Evolutionary conservation across 2,329 filamentous ascomycete genomes (phyloP).

Genomic region (Penicillium concentricum): DNA sequence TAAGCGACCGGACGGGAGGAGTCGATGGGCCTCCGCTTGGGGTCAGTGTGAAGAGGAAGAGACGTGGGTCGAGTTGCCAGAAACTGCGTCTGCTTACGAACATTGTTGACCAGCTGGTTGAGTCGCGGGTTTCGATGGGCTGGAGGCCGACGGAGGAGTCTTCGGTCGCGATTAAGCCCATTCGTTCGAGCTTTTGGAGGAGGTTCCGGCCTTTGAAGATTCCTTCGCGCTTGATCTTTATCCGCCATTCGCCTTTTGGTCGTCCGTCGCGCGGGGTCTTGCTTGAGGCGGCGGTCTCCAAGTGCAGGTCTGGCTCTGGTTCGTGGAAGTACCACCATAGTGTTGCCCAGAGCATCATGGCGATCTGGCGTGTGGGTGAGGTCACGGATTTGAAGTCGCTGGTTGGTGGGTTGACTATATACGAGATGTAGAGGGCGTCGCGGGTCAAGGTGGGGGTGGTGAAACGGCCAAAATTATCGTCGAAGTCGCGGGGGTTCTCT

Average conservation of each 20-base stretch:
- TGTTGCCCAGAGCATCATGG: conserved; percentile 94
- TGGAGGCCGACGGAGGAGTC: conserved; percentile 72
- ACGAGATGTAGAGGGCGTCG: conserved; percentile 88
- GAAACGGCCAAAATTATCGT: conserved; percentile 54
- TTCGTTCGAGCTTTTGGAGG: conserved; percentile 86
- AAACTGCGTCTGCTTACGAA: conserved; percentile 79
- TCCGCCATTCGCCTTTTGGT: conserved; percentile 81
- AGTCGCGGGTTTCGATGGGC: conserved; percentile 57
- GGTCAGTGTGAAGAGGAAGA: conserved; percentile 83
- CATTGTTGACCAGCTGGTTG: conserved; percentile 72
- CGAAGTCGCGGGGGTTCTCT: conserved; percentile 18
- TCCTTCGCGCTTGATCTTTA: conserved; percentile 82
- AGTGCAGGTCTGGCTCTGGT: conserved; percentile 63
- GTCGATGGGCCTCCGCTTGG: conserved; percentile 55
- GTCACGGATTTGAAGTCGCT: conserved; percentile 75
- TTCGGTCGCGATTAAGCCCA: conserved; percentile 77
- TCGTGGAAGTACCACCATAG: conserved; percentile 98
- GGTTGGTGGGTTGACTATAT: conserved; percentile 79
- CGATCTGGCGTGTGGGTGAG: conserved; percentile 83
- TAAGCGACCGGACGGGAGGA: conserved; percentile 52
- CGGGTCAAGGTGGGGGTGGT: conserved; percentile 70
- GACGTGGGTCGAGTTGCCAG: conserved; percentile 85
- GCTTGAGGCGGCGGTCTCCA: conserved; percentile 63
- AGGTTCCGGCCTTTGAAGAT: conserved; percentile 80
- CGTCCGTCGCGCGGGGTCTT: conserved; percentile 67